These are phyloP conservation scores for Omphalotus olearius DNA, from an alignment of 1,284 basidiomycete species.

Conservation along the genomic window DNA sequence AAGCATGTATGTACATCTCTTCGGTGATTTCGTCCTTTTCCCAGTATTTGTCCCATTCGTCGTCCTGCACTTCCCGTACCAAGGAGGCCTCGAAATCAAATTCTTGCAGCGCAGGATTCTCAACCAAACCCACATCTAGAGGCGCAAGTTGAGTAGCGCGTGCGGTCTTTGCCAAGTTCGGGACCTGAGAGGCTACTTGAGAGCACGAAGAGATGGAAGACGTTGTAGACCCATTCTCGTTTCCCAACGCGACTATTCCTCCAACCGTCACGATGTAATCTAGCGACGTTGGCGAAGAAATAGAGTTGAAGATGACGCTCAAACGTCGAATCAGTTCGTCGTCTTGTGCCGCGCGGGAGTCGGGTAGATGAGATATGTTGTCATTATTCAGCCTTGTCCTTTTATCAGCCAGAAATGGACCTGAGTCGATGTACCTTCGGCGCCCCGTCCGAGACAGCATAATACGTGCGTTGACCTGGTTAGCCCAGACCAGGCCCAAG, in stretches of 20 bases:
- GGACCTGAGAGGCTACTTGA: slow-evolving; percentile 1
- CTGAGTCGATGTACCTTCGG: slow-evolving; percentile 46
- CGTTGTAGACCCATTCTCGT: slow-evolving; percentile 17
- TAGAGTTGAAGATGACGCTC: slow-evolving; percentile 72
- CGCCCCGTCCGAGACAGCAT: slow-evolving; percentile 78
- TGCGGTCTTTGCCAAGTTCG: background rate
- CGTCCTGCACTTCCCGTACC: slow-evolving; percentile 21
- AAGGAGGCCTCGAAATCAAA: background rate
- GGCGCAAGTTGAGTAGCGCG: slow-evolving; percentile 27
- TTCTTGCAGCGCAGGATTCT: slow-evolving; percentile 14
- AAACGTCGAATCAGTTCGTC: slow-evolving; percentile 55
- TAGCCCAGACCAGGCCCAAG: slow-evolving; percentile 88
- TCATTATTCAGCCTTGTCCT: slow-evolving; percentile 23
- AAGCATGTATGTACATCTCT: slow-evolving; percentile 24
- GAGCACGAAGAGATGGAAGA: background rate
- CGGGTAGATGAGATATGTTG: slow-evolving; percentile 1
- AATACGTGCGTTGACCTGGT: slow-evolving; percentile 80
- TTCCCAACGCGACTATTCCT: slow-evolving; percentile 45
- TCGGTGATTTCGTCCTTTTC: slow-evolving; percentile 29
- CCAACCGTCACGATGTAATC: slow-evolving; percentile 68
- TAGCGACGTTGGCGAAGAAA: slow-evolving; percentile 50
- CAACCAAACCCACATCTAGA: slow-evolving; percentile 32
- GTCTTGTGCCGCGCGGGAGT: slow-evolving; percentile 14
- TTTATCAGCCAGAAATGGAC: slow-evolving; percentile 15
- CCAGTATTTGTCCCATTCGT: slow-evolving; percentile 46